Base-by-base conservation (phyloP, 1,139 yeast species). In the Yamadazyma kanchanaburiensis region DNA sequence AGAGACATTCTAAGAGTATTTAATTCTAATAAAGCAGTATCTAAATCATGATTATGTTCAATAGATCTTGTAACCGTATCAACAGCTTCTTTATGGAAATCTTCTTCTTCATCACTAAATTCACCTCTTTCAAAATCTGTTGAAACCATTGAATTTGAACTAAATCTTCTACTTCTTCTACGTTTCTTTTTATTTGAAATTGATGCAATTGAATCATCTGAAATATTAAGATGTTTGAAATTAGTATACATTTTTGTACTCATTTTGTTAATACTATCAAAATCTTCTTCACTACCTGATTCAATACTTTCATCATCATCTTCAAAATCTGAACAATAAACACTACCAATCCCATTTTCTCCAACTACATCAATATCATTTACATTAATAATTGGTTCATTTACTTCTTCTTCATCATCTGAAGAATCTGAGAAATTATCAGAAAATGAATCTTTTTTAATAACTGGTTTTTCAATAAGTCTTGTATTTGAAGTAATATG, bases 1-100 rank as follows among this genome's bases (percentile, higher is more conserved):
- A 89, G 83, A 43, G 96, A 85, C 98, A 94, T 91, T 60, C 97
- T 76, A 49, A 94, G 70, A 0, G 98, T 91, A 53, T 89, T 89
- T 49, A 91, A 73, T 58, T 91, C 98, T 42, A 94, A 65, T 44
- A 87, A 64, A 1, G 98, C 96, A 9, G 95, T 89, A 51, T 91
- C 97, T 38, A 87, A 70, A 48, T 85, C 94, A 57, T 91, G 98
- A 51, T 87, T 84, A 50, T 89, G 84, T 44, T 84, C 91, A 55
- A 91, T 74, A 0, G 98, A 94, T 50, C 98, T 74, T 44, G 81
- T 85, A 23, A 91, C 85, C 0, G 97, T 88, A n/a, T 94, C 96
- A 35, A 82, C 68, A 12, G 96, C 98, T 63, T 94, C 98, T 33
- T 71, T 72, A 43, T 75, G 73, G 56, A 94, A 91, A 49, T 81